Conservation (phyloP, 163 green algal genomes). For the Botryococcus braunii region DNA sequence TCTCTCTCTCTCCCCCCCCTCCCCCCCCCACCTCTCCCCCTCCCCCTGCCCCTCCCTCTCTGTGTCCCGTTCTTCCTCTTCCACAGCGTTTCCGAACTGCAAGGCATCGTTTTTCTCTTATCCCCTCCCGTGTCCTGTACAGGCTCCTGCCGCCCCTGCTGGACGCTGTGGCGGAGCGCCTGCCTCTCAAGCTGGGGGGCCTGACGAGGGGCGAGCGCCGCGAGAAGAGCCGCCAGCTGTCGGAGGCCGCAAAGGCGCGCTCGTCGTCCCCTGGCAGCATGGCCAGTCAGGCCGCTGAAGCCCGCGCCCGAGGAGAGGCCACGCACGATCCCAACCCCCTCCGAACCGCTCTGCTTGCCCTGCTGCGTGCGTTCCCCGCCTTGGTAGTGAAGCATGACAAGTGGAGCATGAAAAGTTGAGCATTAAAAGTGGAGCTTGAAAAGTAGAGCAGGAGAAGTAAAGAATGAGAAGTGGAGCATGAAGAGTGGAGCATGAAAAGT, state of each 20-base stretch:
- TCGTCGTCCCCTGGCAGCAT: not conserved
- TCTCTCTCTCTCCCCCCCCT: too few species aligned
- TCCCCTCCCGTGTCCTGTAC: constrained; percentile 3
- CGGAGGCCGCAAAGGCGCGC: not conserved
- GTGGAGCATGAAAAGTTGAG: too few species aligned
- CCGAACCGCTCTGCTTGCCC: not conserved
- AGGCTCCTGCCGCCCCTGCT: constrained; percentile 44
- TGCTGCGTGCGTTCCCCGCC: not conserved
- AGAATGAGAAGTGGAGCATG: too few species aligned
- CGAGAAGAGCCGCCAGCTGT: not conserved
- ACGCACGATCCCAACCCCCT: not conserved
- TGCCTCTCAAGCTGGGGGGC: constrained; percentile 39
- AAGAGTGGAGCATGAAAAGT: too few species aligned
- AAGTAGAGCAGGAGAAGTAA: too few species aligned
- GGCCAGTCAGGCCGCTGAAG: not conserved
- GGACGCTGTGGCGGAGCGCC: constrained; percentile 30
- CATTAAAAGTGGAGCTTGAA: too few species aligned
- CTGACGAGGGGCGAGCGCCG: not conserved
- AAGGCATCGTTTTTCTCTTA: too few species aligned
- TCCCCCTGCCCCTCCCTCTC: too few species aligned
- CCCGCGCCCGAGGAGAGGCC: not conserved
- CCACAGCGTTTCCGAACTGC: too few species aligned
- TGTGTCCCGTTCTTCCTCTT: too few species aligned
- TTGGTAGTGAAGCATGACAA: not conserved
- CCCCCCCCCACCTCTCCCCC: too few species aligned